These are phyloP conservation scores for Raddia guianensis DNA, from an alignment of 176 grass and related monocot species.

Conservation along the genomic window DNA sequence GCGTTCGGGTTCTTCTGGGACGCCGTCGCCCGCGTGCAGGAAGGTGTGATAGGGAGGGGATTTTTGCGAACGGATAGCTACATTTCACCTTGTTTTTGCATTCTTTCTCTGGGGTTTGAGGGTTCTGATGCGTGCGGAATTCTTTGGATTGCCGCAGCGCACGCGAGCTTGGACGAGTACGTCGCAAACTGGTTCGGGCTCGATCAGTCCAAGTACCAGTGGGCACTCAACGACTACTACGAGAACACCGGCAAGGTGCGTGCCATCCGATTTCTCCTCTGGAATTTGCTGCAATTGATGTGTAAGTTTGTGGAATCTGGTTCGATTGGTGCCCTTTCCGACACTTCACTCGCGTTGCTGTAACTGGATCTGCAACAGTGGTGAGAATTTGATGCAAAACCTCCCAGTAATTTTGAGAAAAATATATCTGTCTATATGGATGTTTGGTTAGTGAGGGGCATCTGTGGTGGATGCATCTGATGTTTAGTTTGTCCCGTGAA, in stretches of 20 bases:
- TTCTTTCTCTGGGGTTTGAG: not conserved
- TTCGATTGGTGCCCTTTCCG: slow-evolving; percentile 34
- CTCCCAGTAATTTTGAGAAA: not conserved
- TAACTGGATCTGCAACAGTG: slow-evolving; percentile 37
- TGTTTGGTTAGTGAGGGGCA: slow-evolving; percentile 30
- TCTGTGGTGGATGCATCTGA: not conserved
- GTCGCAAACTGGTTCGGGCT: slow-evolving; percentile 87
- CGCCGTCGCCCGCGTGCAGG: slow-evolving; percentile 81
- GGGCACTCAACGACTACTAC: slow-evolving; percentile 97
- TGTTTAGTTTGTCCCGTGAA: slow-evolving; percentile 16
- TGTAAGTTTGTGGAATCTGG: slow-evolving; percentile 25
- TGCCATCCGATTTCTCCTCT: slow-evolving; percentile 19
- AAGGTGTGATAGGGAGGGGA: slow-evolving; percentile 52
- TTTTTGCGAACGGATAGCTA: not conserved
- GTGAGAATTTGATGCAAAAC: not conserved
- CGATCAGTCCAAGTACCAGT: slow-evolving; percentile 96
- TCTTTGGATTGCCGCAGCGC: slow-evolving; percentile 38
- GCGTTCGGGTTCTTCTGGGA: slow-evolving; percentile 83
- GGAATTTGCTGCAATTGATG: slow-evolving; percentile 4
- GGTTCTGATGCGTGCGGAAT: slow-evolving; percentile 22
- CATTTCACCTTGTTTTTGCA: slow-evolving; percentile 5
- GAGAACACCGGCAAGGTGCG: slow-evolving; percentile 78
- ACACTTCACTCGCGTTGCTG: not conserved
- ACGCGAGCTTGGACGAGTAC: slow-evolving; percentile 82
- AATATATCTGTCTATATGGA: not conserved